Percentiles rank a stretch among this genome's conserved stretches.
These are phyloP conservation scores for Conticribra weissflogii DNA, from an alignment of 108 stramenopile genomes.

Conservation along the genomic window DNA sequence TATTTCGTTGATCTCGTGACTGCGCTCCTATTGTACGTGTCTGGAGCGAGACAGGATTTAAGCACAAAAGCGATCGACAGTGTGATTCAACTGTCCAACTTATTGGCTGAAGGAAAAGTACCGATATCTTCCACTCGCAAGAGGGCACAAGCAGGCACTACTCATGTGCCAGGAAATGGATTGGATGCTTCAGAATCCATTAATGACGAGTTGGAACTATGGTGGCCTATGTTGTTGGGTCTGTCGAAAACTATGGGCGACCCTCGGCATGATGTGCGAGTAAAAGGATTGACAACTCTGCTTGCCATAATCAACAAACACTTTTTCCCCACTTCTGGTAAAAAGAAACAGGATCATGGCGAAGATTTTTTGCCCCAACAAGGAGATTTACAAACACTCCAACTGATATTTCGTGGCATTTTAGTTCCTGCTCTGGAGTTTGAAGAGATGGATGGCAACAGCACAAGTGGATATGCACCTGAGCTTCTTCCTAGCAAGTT, in stretches of 20 bases:
- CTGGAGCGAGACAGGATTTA: conserved; percentile 80
- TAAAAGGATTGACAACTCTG: conserved; percentile 66
- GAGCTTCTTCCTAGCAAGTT: conserved; percentile 75
- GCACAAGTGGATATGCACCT: conserved; percentile 46
- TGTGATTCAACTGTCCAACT: conserved; percentile 55
- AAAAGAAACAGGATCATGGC: conserved; percentile 11
- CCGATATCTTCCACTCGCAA: conserved; percentile 28
- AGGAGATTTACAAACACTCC: conserved; percentile 77
- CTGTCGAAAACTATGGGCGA: conserved; percentile 88
- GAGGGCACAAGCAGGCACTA: conserved; percentile 14
- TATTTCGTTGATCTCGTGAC: conserved; percentile 93
- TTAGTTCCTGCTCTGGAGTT: conserved; percentile 85
- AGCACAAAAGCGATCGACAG: conserved; percentile 78
- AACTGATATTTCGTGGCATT: conserved; percentile 81
- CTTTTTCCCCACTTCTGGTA: conserved; percentile 56
- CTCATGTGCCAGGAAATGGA: conserved; percentile 7
- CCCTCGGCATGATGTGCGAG: conserved; percentile 62
- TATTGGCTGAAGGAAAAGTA: conserved; percentile 59
- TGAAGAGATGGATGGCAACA: conserved; percentile 62
- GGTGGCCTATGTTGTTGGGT: conserved; percentile 98
- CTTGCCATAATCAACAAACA: conserved; percentile 67
- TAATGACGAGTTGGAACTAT: conserved; percentile 79
- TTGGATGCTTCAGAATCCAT: conserved; percentile 37
- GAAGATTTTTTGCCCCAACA: conserved; percentile 31
- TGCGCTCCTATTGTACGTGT: conserved; percentile 88